Conservation (phyloP, 805 yeast genomes). For the Hanseniaspora thailandica region DNA sequence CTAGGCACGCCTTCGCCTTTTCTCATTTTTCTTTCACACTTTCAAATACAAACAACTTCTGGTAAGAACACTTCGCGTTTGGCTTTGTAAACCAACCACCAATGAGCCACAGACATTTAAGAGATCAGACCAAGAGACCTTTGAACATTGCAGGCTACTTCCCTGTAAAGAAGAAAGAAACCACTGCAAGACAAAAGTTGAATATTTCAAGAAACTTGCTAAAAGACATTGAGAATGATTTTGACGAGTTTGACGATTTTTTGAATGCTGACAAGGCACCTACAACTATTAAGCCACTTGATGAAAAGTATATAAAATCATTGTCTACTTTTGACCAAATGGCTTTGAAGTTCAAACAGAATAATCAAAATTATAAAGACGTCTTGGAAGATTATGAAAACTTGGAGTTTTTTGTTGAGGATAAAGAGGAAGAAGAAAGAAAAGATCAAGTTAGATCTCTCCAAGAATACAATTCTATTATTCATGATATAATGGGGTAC, state of each 20-base stretch:
- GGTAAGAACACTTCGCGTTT: too few relatives aligned
- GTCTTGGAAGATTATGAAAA: not conserved
- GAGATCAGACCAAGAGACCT: not conserved
- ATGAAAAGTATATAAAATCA: not conserved
- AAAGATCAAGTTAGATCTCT: not conserved
- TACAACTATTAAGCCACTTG: not conserved
- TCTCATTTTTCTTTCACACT: too few relatives aligned
- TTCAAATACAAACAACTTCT: too few relatives aligned
- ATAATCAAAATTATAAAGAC: not conserved
- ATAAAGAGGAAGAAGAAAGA: conserved; percentile 14
- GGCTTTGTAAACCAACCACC: too few relatives aligned
- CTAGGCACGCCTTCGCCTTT: too few relatives aligned
- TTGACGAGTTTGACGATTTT: conserved; percentile 3
- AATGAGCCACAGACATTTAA: too few relatives aligned
- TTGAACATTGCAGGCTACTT: not conserved
- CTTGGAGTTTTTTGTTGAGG: conserved; percentile 2
- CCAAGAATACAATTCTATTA: not conserved
- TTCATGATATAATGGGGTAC: conserved; percentile 4
- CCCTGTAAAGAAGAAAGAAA: not conserved
- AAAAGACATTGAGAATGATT: conserved; percentile 6
- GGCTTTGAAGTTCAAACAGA: not conserved
- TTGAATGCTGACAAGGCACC: not conserved
- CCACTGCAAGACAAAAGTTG: not conserved
- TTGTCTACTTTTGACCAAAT: not conserved
- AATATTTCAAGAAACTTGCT: not conserved